Evolutionary conservation across 805 yeast species (phyloP), one percentile per base, ranked within the genome.

Genomic region (Suhomyces sp.): DNA sequence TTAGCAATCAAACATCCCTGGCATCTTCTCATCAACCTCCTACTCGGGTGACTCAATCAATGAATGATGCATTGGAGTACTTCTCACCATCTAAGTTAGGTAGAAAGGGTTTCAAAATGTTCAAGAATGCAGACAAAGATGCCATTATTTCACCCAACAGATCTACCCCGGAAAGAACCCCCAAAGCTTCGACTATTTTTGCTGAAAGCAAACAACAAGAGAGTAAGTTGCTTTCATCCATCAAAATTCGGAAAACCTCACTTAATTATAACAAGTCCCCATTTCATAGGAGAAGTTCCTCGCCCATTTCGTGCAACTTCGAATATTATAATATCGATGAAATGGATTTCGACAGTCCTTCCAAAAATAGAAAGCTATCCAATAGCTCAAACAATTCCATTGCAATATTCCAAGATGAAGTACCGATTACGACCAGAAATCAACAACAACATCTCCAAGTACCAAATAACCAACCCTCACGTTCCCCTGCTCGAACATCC

Each of bases 401-500:
- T n/a, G 50, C 59, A 7, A 57, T 65, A 6, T 66, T 63, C 48
- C 70, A 67, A 44, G 72, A 67, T 50, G 47, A 46, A 6, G 13
- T 13, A 43, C 48, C 35, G 39, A 31, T 25, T 33, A 10, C 33
- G 2, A 22, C 17, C 12, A 35, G 48, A 21, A 46, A 53, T 17
- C 41, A 37, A 1, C 41, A 37, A 20, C 41, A 46, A 31, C 49
- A 40, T 39, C 44, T 29, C 33, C 33, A 40, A 7, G 19, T 22
- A 24, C 31, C 40, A 29, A 4, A 17, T 13, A 19, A 13, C 24
- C 50, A 17, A 79, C 12, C 85, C 0, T 84, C 87, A 1, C 82
- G 78, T 39, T 73, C 79, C 13, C 19, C 49, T 12, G 20, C 48
- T 17, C 33, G 15, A 6, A 3, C 44, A 21, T 6, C 46, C 24